These are phyloP conservation scores for Micromonas pusilla DNA, from an alignment of 139 green algal genomes.

Conservation along the genomic window DNA sequence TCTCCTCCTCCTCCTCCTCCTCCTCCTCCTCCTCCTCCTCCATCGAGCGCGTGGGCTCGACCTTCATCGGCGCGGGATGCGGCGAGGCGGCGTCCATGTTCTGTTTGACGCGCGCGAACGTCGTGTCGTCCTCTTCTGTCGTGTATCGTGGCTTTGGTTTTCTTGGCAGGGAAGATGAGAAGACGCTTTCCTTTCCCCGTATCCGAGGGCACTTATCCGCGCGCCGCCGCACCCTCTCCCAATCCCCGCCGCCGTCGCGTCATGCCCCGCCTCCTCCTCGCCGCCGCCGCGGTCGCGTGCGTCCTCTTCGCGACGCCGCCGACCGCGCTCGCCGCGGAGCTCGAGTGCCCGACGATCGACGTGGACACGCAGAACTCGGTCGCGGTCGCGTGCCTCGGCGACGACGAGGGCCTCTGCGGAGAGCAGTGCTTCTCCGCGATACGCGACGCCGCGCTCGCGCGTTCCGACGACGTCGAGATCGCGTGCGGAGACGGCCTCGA, in stretches of 20 bases:
- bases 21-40: too few species aligned
- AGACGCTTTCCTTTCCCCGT: background rate
- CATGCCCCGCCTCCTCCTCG: background rate
- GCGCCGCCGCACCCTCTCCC: background rate
- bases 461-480: background rate
- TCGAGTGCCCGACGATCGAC: background rate
- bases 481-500: slow-evolving; percentile 1
- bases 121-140: too few species aligned
- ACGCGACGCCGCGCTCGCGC: background rate
- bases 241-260: background rate
- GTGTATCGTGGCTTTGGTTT: too few species aligned
- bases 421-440: background rate
- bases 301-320: too few species aligned
- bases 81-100: too few species aligned
- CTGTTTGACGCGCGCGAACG: too few species aligned
- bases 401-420: slow-evolving; percentile 2
- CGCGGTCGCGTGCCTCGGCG: background rate
- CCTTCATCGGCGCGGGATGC: too few species aligned
- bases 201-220: background rate
- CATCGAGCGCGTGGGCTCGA: too few species aligned
- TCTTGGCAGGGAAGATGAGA: too few species aligned
- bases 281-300: background rate
- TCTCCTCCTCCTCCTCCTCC: too few species aligned
- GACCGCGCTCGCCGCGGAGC: background rate
- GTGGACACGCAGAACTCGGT: background rate